Percentiles rank a stretch among this genome's conserved stretches.
These are phyloP conservation scores for Ustilago nuda DNA, from an alignment of 1,284 basidiomycete genomes.

Conservation along the genomic window DNA sequence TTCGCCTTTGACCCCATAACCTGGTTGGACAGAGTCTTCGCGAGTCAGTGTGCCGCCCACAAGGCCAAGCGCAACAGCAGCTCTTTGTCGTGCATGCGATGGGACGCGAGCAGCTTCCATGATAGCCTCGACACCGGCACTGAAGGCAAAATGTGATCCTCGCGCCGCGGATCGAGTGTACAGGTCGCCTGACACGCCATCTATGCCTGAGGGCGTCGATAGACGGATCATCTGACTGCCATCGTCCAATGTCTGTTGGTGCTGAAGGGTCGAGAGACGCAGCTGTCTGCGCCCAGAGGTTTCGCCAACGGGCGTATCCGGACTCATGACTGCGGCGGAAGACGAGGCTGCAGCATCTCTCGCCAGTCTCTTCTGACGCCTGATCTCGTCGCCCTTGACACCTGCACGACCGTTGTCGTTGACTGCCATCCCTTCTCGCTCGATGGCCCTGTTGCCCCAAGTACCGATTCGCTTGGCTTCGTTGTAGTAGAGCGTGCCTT, in stretches of 20 bases:
- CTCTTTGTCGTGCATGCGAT: constrained; percentile 40
- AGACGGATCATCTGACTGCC: constrained; percentile 6
- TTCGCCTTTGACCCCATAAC: constrained; percentile 7
- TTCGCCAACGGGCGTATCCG: constrained; percentile 1
- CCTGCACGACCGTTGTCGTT: constrained; percentile 53
- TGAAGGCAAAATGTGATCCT: constrained; percentile 31
- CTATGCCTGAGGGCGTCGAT: neutral
- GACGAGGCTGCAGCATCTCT: constrained; percentile 22
- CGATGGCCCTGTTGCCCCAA: constrained; percentile 62
- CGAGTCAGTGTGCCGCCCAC: constrained; percentile 29
- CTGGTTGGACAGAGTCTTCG: constrained; percentile 32
- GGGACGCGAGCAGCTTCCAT: constrained; percentile 45
- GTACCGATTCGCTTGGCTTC: constrained; percentile 59
- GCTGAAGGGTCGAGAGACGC: constrained; percentile 19
- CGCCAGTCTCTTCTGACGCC: constrained; percentile 33
- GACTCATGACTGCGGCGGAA: constrained; percentile 1
- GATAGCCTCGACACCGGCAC: constrained; percentile 38
- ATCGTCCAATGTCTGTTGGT: constrained; percentile 16
- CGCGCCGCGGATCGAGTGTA: constrained; percentile 21
- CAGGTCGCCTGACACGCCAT: constrained; percentile 10
- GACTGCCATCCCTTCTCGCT: constrained; percentile 57
- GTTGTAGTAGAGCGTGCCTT: constrained; percentile 61
- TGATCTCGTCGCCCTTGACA: constrained; percentile 41
- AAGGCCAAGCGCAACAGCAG: constrained; percentile 42
- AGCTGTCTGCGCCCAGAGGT: constrained; percentile 23